These are phyloP conservation scores for Prunus armeniaca DNA, from an alignment of 306 rosid genomes.

Conservation along the genomic window DNA sequence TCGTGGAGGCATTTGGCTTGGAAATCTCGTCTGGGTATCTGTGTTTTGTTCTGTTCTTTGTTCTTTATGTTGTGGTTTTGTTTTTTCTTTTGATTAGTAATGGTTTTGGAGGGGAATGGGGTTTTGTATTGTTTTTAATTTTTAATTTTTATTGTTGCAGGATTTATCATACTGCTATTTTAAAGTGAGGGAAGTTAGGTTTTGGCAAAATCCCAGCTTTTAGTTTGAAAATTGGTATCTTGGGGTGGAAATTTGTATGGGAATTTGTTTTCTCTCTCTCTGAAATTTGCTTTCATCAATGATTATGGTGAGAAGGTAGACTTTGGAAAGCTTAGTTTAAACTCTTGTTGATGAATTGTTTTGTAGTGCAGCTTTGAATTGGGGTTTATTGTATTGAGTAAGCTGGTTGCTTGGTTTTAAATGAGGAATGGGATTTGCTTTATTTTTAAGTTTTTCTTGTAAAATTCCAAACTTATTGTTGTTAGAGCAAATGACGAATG, in stretches of 20 bases:
- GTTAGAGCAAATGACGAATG: constrained; percentile 20
- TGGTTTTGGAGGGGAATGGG: constrained; percentile 35
- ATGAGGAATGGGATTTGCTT: constrained; percentile 17
- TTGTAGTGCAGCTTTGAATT: constrained; percentile 22
- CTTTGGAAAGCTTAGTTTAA: constrained; percentile 12
- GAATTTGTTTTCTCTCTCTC: background rate
- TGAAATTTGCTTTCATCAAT: constrained; percentile 12
- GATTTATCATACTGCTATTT: constrained; percentile 26
- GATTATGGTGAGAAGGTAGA: constrained; percentile 24
- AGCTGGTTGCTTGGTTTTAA: constrained; percentile 2
- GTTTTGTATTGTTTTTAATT: constrained; percentile 29
- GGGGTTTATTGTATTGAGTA: constrained; percentile 15
- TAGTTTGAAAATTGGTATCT: constrained; percentile 13
- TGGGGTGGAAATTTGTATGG: constrained; percentile 23
- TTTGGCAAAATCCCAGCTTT: constrained; percentile 7
- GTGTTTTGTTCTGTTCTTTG: constrained; percentile 37
- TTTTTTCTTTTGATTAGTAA: constrained; percentile 35
- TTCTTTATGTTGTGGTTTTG: constrained; percentile 30
- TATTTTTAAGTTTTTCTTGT: background rate
- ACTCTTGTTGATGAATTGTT: background rate
- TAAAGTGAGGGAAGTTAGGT: constrained; percentile 19
- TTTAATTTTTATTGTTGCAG: background rate
- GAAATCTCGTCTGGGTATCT: constrained; percentile 48
- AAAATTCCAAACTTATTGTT: background rate
- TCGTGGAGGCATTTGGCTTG: constrained; percentile 38